Conservation (phyloP, 441 rosid species). For the Rhodomyrtus psidioides region DNA sequence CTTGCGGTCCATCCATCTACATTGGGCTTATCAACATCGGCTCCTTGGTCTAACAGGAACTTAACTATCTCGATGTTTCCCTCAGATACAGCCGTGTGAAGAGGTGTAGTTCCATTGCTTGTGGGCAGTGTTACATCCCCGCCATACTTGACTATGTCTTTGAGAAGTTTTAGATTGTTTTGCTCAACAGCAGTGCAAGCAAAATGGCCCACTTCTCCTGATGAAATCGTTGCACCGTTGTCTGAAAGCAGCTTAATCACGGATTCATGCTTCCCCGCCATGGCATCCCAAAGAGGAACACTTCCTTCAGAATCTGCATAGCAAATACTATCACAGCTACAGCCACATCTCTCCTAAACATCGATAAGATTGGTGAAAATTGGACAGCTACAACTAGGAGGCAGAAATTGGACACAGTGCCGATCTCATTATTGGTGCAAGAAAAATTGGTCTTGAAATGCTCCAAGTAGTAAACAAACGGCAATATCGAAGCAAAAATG, state of each 20-base stretch:
- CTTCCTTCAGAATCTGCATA: constrained; percentile 74
- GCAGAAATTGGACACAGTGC: background rate
- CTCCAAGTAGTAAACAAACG: background rate
- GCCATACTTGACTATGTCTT: constrained; percentile 38
- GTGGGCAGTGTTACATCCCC: constrained; percentile 53
- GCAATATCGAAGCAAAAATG: background rate
- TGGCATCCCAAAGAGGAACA: constrained; percentile 88
- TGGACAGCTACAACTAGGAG: background rate
- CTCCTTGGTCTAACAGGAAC: constrained; percentile 71
- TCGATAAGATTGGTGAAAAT: background rate
- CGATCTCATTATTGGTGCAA: background rate
- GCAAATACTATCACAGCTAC: background rate
- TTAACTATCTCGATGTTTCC: constrained; percentile 62
- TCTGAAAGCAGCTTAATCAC: constrained; percentile 46
- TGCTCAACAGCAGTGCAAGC: constrained; percentile 53
- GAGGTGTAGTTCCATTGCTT: constrained; percentile 46
- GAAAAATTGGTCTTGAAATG: background rate
- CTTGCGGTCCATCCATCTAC: constrained; percentile 72
- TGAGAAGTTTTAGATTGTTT: constrained; percentile 54
- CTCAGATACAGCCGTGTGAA: constrained; percentile 71
- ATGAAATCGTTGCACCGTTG: constrained; percentile 52
- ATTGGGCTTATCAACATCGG: constrained; percentile 64
- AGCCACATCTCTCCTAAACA: background rate
- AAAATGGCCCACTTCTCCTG: constrained; percentile 47
- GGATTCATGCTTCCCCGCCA: constrained; percentile 48